Evolutionary conservation across 163 green algal genomes (phyloP), one percentile per base, ranked within the genome.

Genomic region (Volvox carteri): DNA sequence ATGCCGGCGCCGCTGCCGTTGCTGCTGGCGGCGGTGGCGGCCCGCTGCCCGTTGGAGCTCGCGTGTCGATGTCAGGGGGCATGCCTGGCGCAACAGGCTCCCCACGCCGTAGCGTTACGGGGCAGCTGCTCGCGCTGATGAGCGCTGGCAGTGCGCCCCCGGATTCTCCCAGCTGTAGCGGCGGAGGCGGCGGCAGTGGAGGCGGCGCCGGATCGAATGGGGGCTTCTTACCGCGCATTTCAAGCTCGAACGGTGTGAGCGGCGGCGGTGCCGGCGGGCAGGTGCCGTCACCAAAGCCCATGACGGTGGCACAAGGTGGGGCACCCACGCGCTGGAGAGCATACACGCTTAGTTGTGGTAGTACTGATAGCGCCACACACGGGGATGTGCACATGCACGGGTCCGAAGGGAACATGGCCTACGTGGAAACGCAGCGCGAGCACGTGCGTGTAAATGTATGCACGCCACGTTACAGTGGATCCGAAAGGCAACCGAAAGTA

Each of bases 291-390:
- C 39, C 70, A 33, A 87, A 87, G 65, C 46, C 81, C 28, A 23
- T 87, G 65, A 58, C 81, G 21, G 7, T 78, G 21, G 65, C 67
- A 5, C 81, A 87, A 56, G 81, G 81, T 87, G 35, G 14, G 79
- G 28, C 60, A 23, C n/a, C n/a, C n/a, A n/a, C n/a, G n/a, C n/a
- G n/a, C n/a, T n/a, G n/a, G n/a, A n/a, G n/a, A n/a, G n/a, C n/a
- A n/a, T n/a, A n/a, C n/a, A n/a, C n/a, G n/a, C n/a, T n/a, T n/a
- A n/a, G n/a, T n/a, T n/a, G n/a, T n/a, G n/a, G n/a, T n/a, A n/a
- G n/a, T n/a, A n/a, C n/a, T n/a, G n/a, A n/a, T n/a, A n/a, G n/a
- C n/a, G n/a, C n/a, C n/a, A n/a, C n/a, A n/a, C n/a, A n/a, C n/a
- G n/a, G n/a, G n/a, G n/a, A n/a, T n/a, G n/a, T n/a, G n/a, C n/a